These are phyloP conservation scores for Macrolepiota fuliginosa DNA, from an alignment of 768 basidiomycete species.

Conservation along the genomic window DNA sequence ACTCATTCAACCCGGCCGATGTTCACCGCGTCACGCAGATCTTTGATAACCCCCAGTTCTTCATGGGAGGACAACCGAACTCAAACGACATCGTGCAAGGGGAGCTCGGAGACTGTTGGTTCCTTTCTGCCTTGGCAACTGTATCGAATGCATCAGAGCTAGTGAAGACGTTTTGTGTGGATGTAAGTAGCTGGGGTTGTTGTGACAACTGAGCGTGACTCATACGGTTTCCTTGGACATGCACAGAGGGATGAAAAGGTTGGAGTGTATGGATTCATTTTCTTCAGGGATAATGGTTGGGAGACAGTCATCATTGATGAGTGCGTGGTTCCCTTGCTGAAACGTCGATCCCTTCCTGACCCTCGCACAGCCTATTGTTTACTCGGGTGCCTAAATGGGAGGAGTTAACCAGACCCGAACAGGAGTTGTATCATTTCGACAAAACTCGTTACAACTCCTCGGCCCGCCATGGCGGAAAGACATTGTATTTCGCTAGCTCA, in stretches of 20 bases:
- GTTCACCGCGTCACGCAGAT: constrained; percentile 44
- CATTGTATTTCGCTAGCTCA: constrained; percentile 48
- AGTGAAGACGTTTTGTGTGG: constrained; percentile 43
- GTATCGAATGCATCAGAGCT: constrained; percentile 45
- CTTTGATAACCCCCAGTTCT: constrained; percentile 51
- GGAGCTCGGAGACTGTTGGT: constrained; percentile 53
- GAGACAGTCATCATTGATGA: constrained; percentile 56
- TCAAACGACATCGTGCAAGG: constrained; percentile 53
- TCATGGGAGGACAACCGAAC: constrained; percentile 38
- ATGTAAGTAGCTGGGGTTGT: constrained; percentile 19
- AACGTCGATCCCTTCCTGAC: neutral
- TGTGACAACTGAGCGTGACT: neutral
- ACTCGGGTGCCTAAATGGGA: constrained; percentile 50
- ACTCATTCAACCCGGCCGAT: constrained; percentile 24
- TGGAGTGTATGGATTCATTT: constrained; percentile 59
- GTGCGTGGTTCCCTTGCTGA: constrained; percentile 28
- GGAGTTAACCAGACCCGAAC: constrained; percentile 37
- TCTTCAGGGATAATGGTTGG: constrained; percentile 51
- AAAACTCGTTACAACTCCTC: constrained; percentile 42
- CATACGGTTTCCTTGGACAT: neutral
- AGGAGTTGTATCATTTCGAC: constrained; percentile 49
- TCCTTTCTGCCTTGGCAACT: constrained; percentile 50
- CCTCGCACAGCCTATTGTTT: constrained; percentile 38
- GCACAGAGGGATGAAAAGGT: constrained; percentile 46
- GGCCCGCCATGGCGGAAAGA: constrained; percentile 47